Evolutionary conservation across 176 grass and related monocot genomes (phyloP).

Genomic region (Cenchrus purpureus): DNA sequence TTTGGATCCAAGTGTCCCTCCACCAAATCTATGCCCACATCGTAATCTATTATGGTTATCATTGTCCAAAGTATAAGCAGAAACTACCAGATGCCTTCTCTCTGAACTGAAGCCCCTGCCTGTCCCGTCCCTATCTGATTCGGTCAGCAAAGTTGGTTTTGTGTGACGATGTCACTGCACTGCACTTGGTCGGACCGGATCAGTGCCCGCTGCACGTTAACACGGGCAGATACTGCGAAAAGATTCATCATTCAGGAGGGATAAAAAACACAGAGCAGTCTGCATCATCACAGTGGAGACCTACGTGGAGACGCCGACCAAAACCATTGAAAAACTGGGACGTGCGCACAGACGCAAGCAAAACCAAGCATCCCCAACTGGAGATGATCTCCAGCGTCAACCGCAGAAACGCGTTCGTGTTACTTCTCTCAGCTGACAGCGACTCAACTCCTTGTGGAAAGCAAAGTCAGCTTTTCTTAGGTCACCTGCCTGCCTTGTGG

Average conservation of each 20-base stretch:
- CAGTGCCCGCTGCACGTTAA: not conserved
- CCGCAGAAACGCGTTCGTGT: conserved; percentile 41
- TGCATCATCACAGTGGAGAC: conserved; percentile 21
- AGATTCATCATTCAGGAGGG: conserved; percentile 13
- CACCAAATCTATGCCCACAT: not conserved
- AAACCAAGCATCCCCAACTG: not conserved
- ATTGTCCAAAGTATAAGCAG: not conserved
- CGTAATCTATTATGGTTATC: not conserved
- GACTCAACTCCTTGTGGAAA: conserved; percentile 38
- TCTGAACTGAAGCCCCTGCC: no score
- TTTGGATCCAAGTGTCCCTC: not conserved
- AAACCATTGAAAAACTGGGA: conserved; percentile 33
- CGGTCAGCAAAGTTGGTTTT: conserved; percentile 27
- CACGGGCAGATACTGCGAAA: conserved; percentile 2
- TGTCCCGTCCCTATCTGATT: conserved; percentile 37
- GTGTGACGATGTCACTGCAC: conserved; percentile 10
- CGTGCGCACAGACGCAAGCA: not conserved
- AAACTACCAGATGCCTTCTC: conserved; percentile 29
- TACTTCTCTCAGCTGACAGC: conserved; percentile 22
- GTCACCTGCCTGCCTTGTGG: not conserved
- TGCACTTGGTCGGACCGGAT: conserved; percentile 15
- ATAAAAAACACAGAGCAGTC: not conserved
- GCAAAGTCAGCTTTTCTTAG: conserved; percentile 16
- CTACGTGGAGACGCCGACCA: conserved; percentile 49
- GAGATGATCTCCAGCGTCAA: conserved; percentile 22